Evolutionary conservation across 768 basidiomycete genomes (phyloP).

Genomic region (Filobasidium floriforme): DNA sequence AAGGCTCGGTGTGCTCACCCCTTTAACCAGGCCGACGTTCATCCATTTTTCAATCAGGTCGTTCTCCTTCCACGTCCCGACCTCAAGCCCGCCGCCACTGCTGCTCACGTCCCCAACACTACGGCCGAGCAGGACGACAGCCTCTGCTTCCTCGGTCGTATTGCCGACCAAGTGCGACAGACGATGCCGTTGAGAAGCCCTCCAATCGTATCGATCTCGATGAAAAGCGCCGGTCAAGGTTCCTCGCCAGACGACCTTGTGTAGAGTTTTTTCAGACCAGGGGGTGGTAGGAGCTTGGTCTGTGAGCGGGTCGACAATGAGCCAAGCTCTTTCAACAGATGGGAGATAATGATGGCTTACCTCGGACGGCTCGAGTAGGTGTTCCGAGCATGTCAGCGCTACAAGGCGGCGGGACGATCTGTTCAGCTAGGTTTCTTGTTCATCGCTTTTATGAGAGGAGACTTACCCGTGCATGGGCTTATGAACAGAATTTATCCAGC

Average conservation of each 20-base stretch:
- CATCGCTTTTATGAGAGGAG: neutral
- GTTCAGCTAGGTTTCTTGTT: neutral
- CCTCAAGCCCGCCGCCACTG: neutral
- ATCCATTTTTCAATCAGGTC: neutral
- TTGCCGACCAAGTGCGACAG: constrained; percentile 29
- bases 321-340: too few species aligned
- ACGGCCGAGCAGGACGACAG: constrained; percentile 20
- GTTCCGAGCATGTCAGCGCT: constrained; percentile 7
- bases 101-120: neutral
- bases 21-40: constrained; percentile 6
- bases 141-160: constrained; percentile 13
- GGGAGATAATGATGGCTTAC: neutral
- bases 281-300: neutral
- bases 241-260: constrained; percentile 39
- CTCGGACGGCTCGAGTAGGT: neutral
- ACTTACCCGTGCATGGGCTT: constrained; percentile 6
- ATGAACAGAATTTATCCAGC: neutral
- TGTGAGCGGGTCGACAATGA: neutral
- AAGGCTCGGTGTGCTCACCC: neutral
- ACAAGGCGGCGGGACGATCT: neutral
- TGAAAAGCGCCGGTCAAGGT: constrained; percentile 37
- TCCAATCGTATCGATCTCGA: constrained; percentile 31
- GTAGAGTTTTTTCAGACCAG: constrained; percentile 13
- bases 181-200: constrained; percentile 34
- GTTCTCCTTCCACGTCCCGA: neutral